Conservation (phyloP, 306 rosid genomes). For the Cucurbita moschata region DNA sequence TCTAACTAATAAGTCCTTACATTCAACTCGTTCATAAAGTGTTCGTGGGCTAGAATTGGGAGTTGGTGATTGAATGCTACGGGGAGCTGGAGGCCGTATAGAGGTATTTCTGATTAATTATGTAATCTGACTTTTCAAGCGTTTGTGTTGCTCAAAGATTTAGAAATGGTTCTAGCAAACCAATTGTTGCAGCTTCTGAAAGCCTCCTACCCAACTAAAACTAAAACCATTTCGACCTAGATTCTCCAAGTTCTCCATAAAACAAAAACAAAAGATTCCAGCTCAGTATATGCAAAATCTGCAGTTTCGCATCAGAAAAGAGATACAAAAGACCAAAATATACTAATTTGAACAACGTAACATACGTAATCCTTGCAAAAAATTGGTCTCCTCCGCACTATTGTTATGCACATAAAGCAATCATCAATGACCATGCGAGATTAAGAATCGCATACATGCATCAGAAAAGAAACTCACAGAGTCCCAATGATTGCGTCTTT, state of each 20-base stretch:
- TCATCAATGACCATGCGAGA: not conserved
- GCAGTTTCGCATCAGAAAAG: not conserved
- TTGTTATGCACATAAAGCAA: not conserved
- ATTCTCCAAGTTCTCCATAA: not conserved
- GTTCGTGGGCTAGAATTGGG: not conserved
- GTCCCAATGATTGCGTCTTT: constrained; percentile 37
- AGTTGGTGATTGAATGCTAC: not conserved
- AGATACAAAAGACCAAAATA: not conserved
- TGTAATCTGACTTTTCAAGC: not conserved
- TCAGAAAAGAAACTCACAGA: constrained; percentile 25
- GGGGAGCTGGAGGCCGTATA: not conserved
- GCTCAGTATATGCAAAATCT: not conserved
- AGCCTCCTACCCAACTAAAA: not conserved
- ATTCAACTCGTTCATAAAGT: not conserved
- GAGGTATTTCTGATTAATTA: not conserved
- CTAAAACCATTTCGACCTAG: not conserved
- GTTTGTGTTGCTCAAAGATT: not conserved
- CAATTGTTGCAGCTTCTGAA: not conserved
- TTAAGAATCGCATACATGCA: not conserved
- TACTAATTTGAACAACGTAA: not conserved
- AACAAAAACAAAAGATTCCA: not conserved
- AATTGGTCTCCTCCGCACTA: not conserved
- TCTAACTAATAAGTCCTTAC: not conserved
- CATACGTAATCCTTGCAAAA: not conserved
- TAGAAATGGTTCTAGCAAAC: not conserved